Base-by-base conservation (phyloP, 108 stramenopile species). In the Mediolabrus comicus region DNA sequence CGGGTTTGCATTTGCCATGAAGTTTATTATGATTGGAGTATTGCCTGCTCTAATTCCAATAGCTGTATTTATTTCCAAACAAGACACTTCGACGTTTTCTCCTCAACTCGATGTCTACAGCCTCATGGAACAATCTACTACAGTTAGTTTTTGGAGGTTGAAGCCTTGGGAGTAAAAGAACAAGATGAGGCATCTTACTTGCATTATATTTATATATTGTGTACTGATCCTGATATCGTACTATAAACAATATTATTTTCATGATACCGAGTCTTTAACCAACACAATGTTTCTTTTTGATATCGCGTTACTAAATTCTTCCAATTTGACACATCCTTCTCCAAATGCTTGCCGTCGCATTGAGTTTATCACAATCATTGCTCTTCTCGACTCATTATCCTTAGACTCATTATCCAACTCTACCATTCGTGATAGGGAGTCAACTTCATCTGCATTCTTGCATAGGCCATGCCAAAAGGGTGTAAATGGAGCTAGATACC, bases 301-400 rank as follows among this genome's bases (percentile, higher is more conserved):
- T 24, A 64, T 64, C 46, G 27, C 46, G 27, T 41, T 58, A 27
- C 64, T 63, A 32, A 65, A 73, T 13, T 64, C 62, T 46, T 73
- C 72, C 57, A 73, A 57, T 31, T 27, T 49, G 2, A 73, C 72
- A 65, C 25, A 8, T 17, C 41, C 17, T 24, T 55, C 17, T 5
- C 36, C 72, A 73, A 73, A 73, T 1, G 55, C 72, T 33, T 24
- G 39, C 54, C 33, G 12, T 38, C 72, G 38, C 72, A 73, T 73
- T 3, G 72, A 73, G 43, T 73, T 73, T 9, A 73, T 73, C 36
- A 73, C 63, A 6, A 65, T 31, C 72, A 73, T 73, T 2, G 72
- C 72, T 24, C 72, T 58, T 31, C 49, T 19, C 2, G 72, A 73
- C 28, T 53, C 72, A 4, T 73, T 56, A 2, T 33, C 8, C 1